Base-by-base conservation (phyloP, 805 yeast genomes). In the Wickerhamomyces silvicola region DNA sequence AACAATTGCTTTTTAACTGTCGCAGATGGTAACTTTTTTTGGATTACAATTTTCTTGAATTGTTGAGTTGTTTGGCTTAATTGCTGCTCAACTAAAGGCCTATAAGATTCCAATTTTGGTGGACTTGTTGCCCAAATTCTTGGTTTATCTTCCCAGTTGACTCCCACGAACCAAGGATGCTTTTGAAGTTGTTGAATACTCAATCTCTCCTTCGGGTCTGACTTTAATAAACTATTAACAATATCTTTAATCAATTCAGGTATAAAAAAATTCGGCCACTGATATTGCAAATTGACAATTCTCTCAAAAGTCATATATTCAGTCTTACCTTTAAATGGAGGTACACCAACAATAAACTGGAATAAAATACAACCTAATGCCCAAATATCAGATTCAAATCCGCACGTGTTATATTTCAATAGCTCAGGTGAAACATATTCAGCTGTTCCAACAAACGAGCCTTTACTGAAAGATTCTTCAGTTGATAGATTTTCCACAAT, bases 371-470 rank as follows among this genome's bases (percentile, higher is more conserved):
- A 87, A 0, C 98, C 98, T 53, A 95, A 79, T 10, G 97, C 90
- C 98, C 98, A 92, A 9, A 92, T 77, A 59, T 92, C 98, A 21
- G 96, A 82, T 81, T 80, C 81, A 50, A 75, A 82, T 13, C 94
- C 92, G 51, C 95, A 85, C 22, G 71, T 66, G 54, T 81, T 82
- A 47, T 69, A 80, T 41, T 90, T 92, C 30, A 92, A 63, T 24
- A 92, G 62, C 55, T 92, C 98, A 0, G 97, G 98, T 0, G 95
- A 80, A 3, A 92, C 96, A 51, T 88, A 88, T 52, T 88, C 97
- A 0, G 97, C 97, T 1, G 98, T 90, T 0, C 98, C 98, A 4
- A 90, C 97, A 63, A 90, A 92, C 0, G 97, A 87, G 6, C 76
- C 60, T 16, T 54, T 46, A 10, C 40, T 39, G 10, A 45, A 33